Conservation (phyloP, 2,329 filamentous ascomycete genomes). For the Cladosporium sp. region DNA sequence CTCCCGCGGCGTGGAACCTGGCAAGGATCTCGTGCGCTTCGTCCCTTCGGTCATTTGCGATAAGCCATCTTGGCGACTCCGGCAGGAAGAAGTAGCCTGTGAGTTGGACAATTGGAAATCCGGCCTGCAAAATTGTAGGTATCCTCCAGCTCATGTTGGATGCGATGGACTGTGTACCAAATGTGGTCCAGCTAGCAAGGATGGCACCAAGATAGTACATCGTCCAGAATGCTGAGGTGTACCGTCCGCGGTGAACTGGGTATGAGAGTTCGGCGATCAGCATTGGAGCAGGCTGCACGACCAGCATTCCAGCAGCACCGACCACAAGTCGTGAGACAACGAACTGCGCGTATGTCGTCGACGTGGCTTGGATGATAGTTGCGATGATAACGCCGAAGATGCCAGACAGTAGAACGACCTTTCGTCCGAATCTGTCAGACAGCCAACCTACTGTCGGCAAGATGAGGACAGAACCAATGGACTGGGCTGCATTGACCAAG, state of each 20-base stretch:
- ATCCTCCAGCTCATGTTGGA: slow-evolving; percentile 44
- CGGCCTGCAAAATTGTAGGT: slow-evolving; percentile 44
- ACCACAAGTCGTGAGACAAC: slow-evolving; percentile 36
- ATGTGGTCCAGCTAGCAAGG: slow-evolving; percentile 18
- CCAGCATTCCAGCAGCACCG: slow-evolving; percentile 27
- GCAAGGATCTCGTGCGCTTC: slow-evolving; percentile 57
- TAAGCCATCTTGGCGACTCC: slow-evolving; percentile 55
- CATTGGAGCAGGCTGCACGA: slow-evolving; percentile 56
- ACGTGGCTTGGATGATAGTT: slow-evolving; percentile 2
- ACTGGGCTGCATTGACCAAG: slow-evolving; percentile 4
- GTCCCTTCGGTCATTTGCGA: slow-evolving; percentile 37
- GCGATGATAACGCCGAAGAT: slow-evolving; percentile 1
- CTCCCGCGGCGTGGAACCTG: slow-evolving; percentile 38
- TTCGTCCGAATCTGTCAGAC: slow-evolving; percentile 7
- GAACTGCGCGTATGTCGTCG: slow-evolving; percentile 21
- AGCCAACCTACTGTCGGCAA: neutral
- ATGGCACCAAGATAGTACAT: slow-evolving; percentile 36
- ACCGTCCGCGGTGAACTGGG: slow-evolving; percentile 35
- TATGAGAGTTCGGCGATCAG: slow-evolving; percentile 45
- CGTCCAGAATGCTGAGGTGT: slow-evolving; percentile 49
- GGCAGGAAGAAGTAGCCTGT: slow-evolving; percentile 39
- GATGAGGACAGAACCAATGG: neutral
- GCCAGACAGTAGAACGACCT: neutral
- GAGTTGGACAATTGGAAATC: slow-evolving; percentile 53
- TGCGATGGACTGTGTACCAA: slow-evolving; percentile 43